phyloP scores from a whole-genome alignment of 495 filamentous ascomycete species.

The Aspergillus carlsbadensis region DNA sequence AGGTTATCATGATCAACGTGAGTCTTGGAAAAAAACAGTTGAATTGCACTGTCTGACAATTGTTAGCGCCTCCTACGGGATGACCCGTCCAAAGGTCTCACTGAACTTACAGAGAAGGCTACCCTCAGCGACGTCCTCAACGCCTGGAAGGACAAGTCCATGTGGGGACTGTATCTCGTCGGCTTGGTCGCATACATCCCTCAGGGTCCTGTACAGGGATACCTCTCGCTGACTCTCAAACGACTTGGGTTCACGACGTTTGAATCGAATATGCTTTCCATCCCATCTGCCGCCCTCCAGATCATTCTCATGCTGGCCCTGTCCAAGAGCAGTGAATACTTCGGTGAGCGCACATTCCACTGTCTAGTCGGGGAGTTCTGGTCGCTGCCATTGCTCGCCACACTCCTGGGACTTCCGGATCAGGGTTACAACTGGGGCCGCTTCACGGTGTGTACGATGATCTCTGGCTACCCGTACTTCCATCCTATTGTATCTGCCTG shows the following conservation, averaged over 20 bases:
- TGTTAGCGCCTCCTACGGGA: constrained; percentile 43
- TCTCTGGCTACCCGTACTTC: constrained; percentile 47
- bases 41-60: not conserved
- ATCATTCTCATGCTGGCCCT: constrained; percentile 45
- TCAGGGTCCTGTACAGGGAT: constrained; percentile 37
- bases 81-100: constrained; percentile 52
- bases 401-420: constrained; percentile 34
- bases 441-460: constrained; percentile 39
- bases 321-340: constrained; percentile 40
- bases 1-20: constrained; percentile 49
- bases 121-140: constrained; percentile 29
- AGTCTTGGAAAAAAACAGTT: not conserved
- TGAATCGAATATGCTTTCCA: constrained; percentile 45
- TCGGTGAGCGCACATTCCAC: constrained; percentile 45
- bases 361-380: constrained; percentile 46
- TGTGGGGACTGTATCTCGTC: constrained; percentile 48
- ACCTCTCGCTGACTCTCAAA: constrained; percentile 41
- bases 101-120: constrained; percentile 30
- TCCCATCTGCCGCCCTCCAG: constrained; percentile 42
- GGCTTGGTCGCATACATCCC: constrained; percentile 51
- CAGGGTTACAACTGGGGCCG: constrained; percentile 38
- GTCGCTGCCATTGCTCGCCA: constrained; percentile 43
- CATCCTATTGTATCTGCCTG: constrained; percentile 43
- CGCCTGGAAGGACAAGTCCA: constrained; percentile 32
- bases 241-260: constrained; percentile 45